These are phyloP conservation scores for Zasmidium cellare DNA, from an alignment of 2,329 filamentous ascomycete genomes.

Conservation along the genomic window DNA sequence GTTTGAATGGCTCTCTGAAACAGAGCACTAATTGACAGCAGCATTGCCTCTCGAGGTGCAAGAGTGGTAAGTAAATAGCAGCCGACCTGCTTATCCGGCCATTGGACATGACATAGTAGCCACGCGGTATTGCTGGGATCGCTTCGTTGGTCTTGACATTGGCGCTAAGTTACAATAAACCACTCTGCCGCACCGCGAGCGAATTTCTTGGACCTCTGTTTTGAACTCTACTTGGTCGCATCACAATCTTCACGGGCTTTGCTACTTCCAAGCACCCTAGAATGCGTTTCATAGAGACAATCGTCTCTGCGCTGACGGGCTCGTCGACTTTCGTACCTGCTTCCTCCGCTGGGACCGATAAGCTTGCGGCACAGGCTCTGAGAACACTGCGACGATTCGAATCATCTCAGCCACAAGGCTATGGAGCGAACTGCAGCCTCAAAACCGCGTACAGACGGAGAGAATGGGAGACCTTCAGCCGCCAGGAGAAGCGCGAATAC, in stretches of 20 bases:
- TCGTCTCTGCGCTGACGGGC: neutral
- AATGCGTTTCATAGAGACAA: neutral
- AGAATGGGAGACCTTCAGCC: constrained; percentile 42
- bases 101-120: neutral
- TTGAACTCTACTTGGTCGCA: neutral
- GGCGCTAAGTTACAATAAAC: neutral
- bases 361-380: neutral
- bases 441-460: constrained; percentile 35
- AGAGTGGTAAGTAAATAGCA: neutral
- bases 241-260: neutral
- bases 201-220: constrained; percentile 14
- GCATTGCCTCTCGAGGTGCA: neutral
- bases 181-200: neutral
- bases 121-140: neutral
- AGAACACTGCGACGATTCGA: neutral
- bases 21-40: neutral
- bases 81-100: neutral
- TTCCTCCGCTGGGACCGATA: constrained; percentile 6
- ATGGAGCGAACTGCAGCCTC: neutral
- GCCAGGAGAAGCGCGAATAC: constrained; percentile 29
- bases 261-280: neutral
- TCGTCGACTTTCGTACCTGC: constrained; percentile 7
- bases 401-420: neutral
- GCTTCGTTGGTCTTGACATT: neutral
- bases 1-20: neutral